Base-by-base conservation (phyloP, 345 rosid genomes). In the Populus davidiana region DNA sequence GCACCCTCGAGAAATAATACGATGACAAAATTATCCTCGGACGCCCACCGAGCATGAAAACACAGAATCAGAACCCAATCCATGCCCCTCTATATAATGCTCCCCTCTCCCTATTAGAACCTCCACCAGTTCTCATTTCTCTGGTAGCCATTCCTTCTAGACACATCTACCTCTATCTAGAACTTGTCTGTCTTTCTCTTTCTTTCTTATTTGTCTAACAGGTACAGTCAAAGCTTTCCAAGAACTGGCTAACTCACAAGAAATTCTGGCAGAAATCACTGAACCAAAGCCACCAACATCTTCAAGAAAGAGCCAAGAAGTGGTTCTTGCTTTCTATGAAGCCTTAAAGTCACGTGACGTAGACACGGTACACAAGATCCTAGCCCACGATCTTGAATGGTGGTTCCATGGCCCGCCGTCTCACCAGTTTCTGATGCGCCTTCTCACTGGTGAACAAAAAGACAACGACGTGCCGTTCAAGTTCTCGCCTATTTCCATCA, bases 351-450 rank as follows among this genome's bases (percentile, higher is more conserved):
- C 87, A 27, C 93, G 94, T 21, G 93, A 96, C 98, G 98, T 90
- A 0, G 82, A 72, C 62, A 88, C 91, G 2, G 96, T 96, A 12
- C 91, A 87, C 89, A 83, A 85, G 82, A 87, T 92, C 85, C 83
- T 96, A 0, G 92, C 93, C 25, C 87, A 93, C 8, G 99, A 96
- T 77, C 98, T 96, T 68, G 99, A 96, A 88, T 92, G 94, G 87
- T 96, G 99, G 99, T 96, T 96, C 84, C 99, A 96, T 81, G 99
- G 99, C 18, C 99, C 99, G 5, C 99, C 98, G 6, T 82, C 94
- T 33, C 91, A 96, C 90, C 99, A 96, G 91, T 96, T 87, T 90
- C 63, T 96, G 96, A 96, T 93, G 99, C 98, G 90, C 88, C 83
- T 88, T 29, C 96, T 96, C 82, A 93, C 99, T 50, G 99, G 99